Percentiles rank a stretch among this genome's conserved stretches.
These are phyloP conservation scores for Komagataella mondaviorum DNA, from an alignment of 805 yeast species.

Conservation along the genomic window DNA sequence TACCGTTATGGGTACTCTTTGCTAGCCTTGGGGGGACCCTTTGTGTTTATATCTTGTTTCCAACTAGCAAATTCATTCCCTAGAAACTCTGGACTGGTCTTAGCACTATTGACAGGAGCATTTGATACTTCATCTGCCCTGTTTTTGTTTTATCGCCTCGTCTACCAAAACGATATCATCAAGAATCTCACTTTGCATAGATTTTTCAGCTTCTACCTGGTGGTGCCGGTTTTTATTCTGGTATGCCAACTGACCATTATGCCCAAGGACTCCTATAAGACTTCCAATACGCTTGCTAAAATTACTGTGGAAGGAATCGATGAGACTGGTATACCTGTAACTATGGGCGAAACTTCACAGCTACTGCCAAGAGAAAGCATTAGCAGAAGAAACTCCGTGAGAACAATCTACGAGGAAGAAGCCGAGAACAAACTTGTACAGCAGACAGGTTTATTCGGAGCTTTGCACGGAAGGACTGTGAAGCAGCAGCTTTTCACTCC, in stretches of 20 bases:
- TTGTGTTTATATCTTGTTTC: slow-evolving; percentile 80
- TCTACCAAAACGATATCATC: slow-evolving; percentile 33
- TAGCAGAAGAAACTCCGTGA: slow-evolving; percentile 27
- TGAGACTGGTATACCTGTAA: slow-evolving; percentile 48
- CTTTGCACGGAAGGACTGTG: slow-evolving; percentile 46
- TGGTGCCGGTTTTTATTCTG: slow-evolving; percentile 70
- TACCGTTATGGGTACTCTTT: slow-evolving; percentile 62
- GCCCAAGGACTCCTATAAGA: slow-evolving; percentile 70
- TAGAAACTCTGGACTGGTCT: slow-evolving; percentile 60
- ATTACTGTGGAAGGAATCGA: slow-evolving; percentile 63
- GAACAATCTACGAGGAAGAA: slow-evolving; percentile 52
- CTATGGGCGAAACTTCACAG: slow-evolving; percentile 22
- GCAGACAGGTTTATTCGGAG: slow-evolving; percentile 60
- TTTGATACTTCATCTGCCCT: slow-evolving; percentile 89
- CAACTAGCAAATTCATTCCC: slow-evolving; percentile 86
- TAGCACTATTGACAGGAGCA: slow-evolving; percentile 85
- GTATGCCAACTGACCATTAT: slow-evolving; percentile 63
- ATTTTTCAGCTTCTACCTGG: slow-evolving; percentile 55
- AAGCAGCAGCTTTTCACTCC: slow-evolving; percentile 32
- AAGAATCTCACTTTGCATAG: slow-evolving; percentile 27
- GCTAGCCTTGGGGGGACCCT: slow-evolving; percentile 88
- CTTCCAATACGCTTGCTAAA: slow-evolving; percentile 53
- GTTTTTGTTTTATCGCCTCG: slow-evolving; percentile 58
- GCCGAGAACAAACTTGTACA: slow-evolving; percentile 42
- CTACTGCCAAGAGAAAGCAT: slow-evolving; percentile 11